Evolutionary conservation across 805 yeast genomes (phyloP).

Genomic region (Cyberlindnera meyerae): DNA sequence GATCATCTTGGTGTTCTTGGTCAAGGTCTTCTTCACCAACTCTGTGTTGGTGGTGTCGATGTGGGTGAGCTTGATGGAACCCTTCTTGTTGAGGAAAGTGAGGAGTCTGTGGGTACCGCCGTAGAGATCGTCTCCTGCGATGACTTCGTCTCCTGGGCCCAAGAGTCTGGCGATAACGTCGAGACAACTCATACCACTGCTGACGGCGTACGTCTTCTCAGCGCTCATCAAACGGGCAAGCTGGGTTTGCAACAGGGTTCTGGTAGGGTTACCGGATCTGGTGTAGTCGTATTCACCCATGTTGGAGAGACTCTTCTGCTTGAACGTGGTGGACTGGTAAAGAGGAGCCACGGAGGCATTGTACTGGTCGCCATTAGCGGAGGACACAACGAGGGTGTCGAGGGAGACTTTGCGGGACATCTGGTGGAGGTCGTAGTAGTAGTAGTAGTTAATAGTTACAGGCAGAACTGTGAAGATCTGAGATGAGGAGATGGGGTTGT

Average conservation of each 20-base stretch:
- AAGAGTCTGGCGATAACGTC: slow-evolving; percentile 78
- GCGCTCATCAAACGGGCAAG: slow-evolving; percentile 76
- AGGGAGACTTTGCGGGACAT: slow-evolving; percentile 13
- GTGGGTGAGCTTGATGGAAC: slow-evolving; percentile 63
- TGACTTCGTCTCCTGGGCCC: slow-evolving; percentile 79
- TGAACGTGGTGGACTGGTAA: slow-evolving; percentile 93
- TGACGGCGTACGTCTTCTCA: slow-evolving; percentile 71
- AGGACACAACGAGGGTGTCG: slow-evolving; percentile 16
- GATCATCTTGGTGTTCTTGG: slow-evolving; percentile 62
- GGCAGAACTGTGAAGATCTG: too few relatives aligned
- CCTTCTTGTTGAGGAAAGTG: slow-evolving; percentile 61
- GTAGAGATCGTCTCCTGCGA: slow-evolving; percentile 92
- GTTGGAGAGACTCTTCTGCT: slow-evolving; percentile 64
- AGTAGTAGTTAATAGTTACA: too few relatives aligned
- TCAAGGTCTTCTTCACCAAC: slow-evolving; percentile 52
- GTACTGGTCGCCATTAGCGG: slow-evolving; percentile 54
- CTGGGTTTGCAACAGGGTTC: slow-evolving; percentile 75
- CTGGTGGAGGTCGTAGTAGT: not conserved
- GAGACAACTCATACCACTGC: slow-evolving; percentile 89
- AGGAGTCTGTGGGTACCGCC: slow-evolving; percentile 91
- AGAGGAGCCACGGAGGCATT: slow-evolving; percentile 83
- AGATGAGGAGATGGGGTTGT: too few relatives aligned
- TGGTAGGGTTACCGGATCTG: slow-evolving; percentile 90
- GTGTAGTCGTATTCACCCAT: slow-evolving; percentile 86
- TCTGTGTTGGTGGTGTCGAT: slow-evolving; percentile 76